phyloP scores from a whole-genome alignment of 257 asterid genomes.

The Solanum dulcamara region DNA sequence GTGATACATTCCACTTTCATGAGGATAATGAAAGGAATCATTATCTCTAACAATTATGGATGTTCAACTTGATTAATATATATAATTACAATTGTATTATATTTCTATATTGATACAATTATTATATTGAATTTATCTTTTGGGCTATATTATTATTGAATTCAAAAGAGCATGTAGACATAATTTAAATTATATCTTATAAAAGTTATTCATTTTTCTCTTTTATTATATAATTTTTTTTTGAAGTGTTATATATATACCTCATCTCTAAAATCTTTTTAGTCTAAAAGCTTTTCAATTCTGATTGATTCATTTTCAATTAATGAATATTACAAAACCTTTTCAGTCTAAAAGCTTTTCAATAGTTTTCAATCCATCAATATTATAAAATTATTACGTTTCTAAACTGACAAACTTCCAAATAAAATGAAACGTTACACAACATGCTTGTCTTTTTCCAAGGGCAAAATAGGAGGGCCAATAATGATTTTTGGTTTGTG shows the following conservation, averaged over 20 bases:
- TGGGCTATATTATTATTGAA: not conserved
- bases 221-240: rapidly evolving
- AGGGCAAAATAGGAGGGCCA: not conserved
- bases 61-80: not conserved
- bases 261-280: no score
- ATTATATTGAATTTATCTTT: no score
- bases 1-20: not conserved
- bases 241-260: no score
- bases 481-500: not conserved
- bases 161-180: not conserved
- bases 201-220: not conserved
- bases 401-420: not conserved
- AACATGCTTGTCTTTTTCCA: not conserved
- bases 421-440: not conserved
- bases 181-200: no score
- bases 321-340: no score
- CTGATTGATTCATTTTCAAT: rapidly evolving
- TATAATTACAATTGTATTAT: not conserved
- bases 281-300: not conserved
- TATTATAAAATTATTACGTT: not conserved
- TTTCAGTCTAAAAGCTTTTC: no score
- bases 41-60: not conserved
- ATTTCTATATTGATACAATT: not conserved
- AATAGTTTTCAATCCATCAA: rapidly evolving
- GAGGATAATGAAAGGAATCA: not conserved